Conservation (phyloP, 1,284 basidiomycete species). For the Kwoniella shivajii region DNA sequence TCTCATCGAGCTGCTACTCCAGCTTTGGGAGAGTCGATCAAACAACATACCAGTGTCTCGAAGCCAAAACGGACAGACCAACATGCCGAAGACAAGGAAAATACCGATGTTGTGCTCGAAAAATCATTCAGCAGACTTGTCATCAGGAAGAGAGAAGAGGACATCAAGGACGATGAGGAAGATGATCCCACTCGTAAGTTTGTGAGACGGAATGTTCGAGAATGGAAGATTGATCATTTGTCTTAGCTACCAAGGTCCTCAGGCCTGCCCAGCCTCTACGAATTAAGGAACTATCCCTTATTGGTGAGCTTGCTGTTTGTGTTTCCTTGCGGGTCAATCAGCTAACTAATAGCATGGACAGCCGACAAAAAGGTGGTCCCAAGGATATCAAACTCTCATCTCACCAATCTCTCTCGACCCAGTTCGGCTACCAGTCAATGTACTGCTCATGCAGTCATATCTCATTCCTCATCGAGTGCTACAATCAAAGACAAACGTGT, state of each 20-base stretch:
- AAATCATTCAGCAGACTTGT: slow-evolving; percentile 20
- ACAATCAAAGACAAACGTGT: slow-evolving; percentile 24
- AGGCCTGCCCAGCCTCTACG: slow-evolving; percentile 39
- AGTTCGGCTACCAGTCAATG: slow-evolving; percentile 7
- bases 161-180: slow-evolving; percentile 15
- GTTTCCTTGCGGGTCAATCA: neutral
- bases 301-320: slow-evolving; percentile 19
- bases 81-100: slow-evolving; percentile 15
- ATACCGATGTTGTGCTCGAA: slow-evolving; percentile 1
- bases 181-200: slow-evolving; percentile 40
- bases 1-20: slow-evolving; percentile 22
- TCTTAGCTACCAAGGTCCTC: slow-evolving; percentile 35
- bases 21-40: slow-evolving; percentile 45
- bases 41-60: slow-evolving; percentile 33
- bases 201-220: neutral
- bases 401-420: slow-evolving; percentile 16
- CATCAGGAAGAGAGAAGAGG: slow-evolving; percentile 25
- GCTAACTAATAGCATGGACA: neutral
- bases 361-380: slow-evolving; percentile 26
- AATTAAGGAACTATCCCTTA: slow-evolving; percentile 22
- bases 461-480: slow-evolving; percentile 9
- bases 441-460: slow-evolving; percentile 3
- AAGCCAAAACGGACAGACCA: neutral
- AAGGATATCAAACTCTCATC: slow-evolving; percentile 22
- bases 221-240: neutral